Base-by-base conservation (phyloP, 305 asterid genomes). In the Plantago lanceolata region DNA sequence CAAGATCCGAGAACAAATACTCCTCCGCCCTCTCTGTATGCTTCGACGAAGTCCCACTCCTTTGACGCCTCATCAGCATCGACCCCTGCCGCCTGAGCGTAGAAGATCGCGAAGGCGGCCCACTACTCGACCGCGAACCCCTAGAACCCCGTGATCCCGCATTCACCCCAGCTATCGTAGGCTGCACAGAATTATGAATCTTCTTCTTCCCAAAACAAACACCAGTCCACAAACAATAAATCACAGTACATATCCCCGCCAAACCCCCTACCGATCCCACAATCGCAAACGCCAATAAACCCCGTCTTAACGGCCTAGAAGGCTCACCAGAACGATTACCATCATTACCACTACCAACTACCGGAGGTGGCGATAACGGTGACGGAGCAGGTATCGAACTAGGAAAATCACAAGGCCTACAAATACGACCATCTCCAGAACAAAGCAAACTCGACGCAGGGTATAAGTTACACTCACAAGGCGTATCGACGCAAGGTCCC, bases 111-210 rank as follows among this genome's bases (percentile, higher is more conserved):
- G 97, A 90, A 7, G 74, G 73, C 2, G 89, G 95, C 57, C 85
- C 80, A 70, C 90, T 82, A 48, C 76, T 76, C 11, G 90, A 59
- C 4, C 40, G 28, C 40, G 37, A 26, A 2, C 31, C 40, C 68
- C 52, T 72, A 77, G 19, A 62, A 78, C 19, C 40, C 40, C 40
- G 8, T 5, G 40, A 33, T 0, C 58, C 77, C 5, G 44, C 81
- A 64, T 72, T 82, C 8, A 68, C 12, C 6, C 61, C 78, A 8
- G 57, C 67, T 19, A 87, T 87, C 2, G 96, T 87, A 14, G 99
- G 99, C 66, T 87, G 97, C 55, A 93, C 99, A 1, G 99, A 90
- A 48, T 85, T 93, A 49, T 93, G 95, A 53, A 93, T 74, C 72
- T 87, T 90, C 81, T 93, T 90, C 72, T 90, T 87, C 48, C 99